Evolutionary conservation across 345 rosid species (phyloP), one percentile per base, ranked within the genome.

Genomic region (Brassica napus): DNA sequence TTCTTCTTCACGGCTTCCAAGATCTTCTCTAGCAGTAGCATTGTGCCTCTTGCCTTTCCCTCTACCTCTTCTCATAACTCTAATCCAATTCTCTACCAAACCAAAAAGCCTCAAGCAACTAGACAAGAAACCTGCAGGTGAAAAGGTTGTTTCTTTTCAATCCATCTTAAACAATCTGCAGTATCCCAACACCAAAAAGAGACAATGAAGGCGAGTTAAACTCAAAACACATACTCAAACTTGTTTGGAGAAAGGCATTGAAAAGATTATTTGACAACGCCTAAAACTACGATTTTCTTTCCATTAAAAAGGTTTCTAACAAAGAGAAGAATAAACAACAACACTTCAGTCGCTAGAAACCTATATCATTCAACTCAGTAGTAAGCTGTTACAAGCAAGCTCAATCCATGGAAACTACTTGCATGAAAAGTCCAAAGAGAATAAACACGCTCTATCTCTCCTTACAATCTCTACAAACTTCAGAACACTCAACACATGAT

Each of bases 11-110:
- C 85, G 91, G 21, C 89, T 89, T 74, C 86, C 89, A 23, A 54
- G 82, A 71, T 90, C 93, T 30, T 88, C 90, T 35, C 67, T 80
- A 42, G 84, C 77, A 63, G 86, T 66, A 54, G 75, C 76, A 12
- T 70, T 83, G 78, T 82, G 89, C 83, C 84, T 90, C 90, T 88
- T 92, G 18, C 90, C 89, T 76, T 88, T 92, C 18, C 94, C 94
- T 84, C 88, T 88, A 16, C 87, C 91, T 87, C 91, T 74, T 63
- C 85, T 78, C 85, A 82, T 82, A 64, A 26, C 67, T 77, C 73
- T 5, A 11, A 10, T 64, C 31, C 65, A 73, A 7, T 32, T 14
- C 30, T 30, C 37, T 30, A 69, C 55, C 24, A 23, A 57, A 42
- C 52, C 21, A 49, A 71, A 58, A 44, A 30, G 28, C 73, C 39